Percentiles rank a stretch among this genome's conserved stretches.
Evolutionary conservation across 23 red algal genomes (phyloP).

Genomic region (Cyanidioschyzon merolae): DNA sequence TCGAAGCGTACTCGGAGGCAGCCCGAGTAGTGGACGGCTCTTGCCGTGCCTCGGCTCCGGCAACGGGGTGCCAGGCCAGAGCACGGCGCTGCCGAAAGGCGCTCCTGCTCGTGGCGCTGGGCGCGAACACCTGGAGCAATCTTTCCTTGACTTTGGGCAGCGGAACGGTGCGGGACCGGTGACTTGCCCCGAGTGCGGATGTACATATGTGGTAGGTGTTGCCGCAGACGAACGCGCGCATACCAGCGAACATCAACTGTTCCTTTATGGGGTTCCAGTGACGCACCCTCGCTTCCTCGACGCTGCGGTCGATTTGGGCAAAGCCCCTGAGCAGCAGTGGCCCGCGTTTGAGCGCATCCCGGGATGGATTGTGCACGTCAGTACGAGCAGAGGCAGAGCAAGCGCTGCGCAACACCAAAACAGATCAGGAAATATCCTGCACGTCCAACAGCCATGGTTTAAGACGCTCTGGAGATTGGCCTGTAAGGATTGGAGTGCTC

Average conservation of each 20-base stretch:
- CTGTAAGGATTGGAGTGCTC: constrained; percentile 5
- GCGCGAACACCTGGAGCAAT: background rate
- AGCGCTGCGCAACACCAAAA: background rate
- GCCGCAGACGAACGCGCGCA: background rate
- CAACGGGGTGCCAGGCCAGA: background rate
- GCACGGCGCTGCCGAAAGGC: background rate
- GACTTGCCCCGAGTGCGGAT: background rate
- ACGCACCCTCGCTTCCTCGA: background rate
- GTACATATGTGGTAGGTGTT: background rate
- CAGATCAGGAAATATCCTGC: background rate
- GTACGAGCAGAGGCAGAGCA: background rate
- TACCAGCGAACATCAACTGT: background rate
- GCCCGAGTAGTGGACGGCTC: background rate
- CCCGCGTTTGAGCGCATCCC: background rate
- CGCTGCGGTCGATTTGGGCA: background rate
- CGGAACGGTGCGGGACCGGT: background rate
- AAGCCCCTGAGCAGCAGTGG: background rate
- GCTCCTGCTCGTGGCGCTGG: background rate
- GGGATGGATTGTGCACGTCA: background rate
- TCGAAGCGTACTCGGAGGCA: no score
- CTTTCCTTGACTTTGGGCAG: background rate
- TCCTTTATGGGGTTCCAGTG: background rate
- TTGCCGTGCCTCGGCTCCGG: background rate
- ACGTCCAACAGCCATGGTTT: constrained; percentile 1
- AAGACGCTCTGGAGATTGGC: constrained; percentile 5